Evolutionary conservation across 345 rosid genomes (phyloP).

Genomic region (Salix exigua): DNA sequence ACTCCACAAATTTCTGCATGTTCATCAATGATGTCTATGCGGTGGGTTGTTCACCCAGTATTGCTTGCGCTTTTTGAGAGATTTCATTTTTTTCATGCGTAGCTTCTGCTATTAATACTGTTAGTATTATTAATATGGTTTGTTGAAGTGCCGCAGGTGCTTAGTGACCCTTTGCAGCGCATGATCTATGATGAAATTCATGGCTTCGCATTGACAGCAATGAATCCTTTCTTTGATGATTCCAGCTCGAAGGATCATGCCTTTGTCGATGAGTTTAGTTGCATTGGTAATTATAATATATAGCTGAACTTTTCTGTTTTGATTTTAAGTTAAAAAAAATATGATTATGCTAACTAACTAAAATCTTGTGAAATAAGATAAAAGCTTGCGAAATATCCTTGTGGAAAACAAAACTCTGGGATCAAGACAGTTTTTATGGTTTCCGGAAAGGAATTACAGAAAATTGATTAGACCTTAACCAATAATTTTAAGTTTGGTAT

Average conservation of each 20-base stretch:
- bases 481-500: neutral
- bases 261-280: constrained; percentile 93
- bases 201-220: constrained; percentile 75
- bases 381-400: too few relatives aligned
- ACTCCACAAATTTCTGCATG: constrained; percentile 87
- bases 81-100: neutral
- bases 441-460: too few relatives aligned
- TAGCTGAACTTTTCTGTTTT: too few relatives aligned
- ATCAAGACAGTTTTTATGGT: too few relatives aligned
- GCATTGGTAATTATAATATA: constrained; percentile 57
- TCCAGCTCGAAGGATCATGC: constrained; percentile 60
- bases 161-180: constrained; percentile 91
- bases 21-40: constrained; percentile 84
- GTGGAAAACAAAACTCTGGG: too few relatives aligned
- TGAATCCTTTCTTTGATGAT: constrained; percentile 83
- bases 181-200: constrained; percentile 97
- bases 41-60: constrained; percentile 42
- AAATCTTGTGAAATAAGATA: too few relatives aligned
- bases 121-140: neutral
- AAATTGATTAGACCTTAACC: too few relatives aligned
- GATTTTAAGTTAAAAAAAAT: too few relatives aligned
- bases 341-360: too few relatives aligned
- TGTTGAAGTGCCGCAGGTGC: constrained; percentile 53
- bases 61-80: neutral
- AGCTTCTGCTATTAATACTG: neutral